Evolutionary conservation across 2,329 filamentous ascomycete species (phyloP).

Genomic region (Diaporthe humulicola): DNA sequence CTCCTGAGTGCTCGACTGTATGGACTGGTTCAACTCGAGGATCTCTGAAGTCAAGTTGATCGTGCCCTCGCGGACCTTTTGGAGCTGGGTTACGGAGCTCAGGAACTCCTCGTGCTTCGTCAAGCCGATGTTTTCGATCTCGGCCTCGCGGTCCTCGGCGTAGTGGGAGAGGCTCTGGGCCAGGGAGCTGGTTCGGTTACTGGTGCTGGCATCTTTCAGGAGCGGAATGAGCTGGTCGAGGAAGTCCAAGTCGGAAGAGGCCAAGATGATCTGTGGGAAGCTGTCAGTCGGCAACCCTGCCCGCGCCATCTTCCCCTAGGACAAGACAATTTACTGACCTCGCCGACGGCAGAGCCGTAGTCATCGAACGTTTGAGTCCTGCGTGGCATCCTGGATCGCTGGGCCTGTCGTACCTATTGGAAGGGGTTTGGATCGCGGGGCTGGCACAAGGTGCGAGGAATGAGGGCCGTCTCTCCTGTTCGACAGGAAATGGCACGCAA

Average conservation of each 20-base stretch:
- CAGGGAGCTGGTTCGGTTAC: conserved; percentile 79
- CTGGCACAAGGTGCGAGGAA: neutral
- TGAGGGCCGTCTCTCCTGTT: conserved; percentile 2
- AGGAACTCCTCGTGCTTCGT: conserved; percentile 98
- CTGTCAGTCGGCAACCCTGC: conserved; percentile 33
- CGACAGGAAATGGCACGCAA: neutral
- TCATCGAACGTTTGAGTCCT: conserved; percentile 45
- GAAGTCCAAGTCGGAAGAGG: conserved; percentile 92
- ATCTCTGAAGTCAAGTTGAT: conserved; percentile 92
- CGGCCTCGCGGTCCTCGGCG: conserved; percentile 86
- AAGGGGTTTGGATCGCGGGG: neutral
- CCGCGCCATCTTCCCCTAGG: conserved; percentile 12
- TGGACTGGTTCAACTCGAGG: conserved; percentile 90
- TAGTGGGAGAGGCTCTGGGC: conserved; percentile 85
- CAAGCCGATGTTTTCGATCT: conserved; percentile 95
- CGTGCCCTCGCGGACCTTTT: conserved; percentile 90
- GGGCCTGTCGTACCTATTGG: neutral
- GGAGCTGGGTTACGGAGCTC: conserved; percentile 92
- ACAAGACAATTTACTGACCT: conserved; percentile 41
- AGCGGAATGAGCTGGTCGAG: conserved; percentile 96
- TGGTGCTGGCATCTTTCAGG: conserved; percentile 87
- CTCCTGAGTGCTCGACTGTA: conserved; percentile 94
- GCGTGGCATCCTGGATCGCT: conserved; percentile 39
- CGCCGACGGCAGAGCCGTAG: conserved; percentile 46
- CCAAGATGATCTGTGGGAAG: conserved; percentile 84